Evolutionary conservation across 1,284 basidiomycete genomes (phyloP).

Genomic region (Sanghuangporus weigelae): DNA sequence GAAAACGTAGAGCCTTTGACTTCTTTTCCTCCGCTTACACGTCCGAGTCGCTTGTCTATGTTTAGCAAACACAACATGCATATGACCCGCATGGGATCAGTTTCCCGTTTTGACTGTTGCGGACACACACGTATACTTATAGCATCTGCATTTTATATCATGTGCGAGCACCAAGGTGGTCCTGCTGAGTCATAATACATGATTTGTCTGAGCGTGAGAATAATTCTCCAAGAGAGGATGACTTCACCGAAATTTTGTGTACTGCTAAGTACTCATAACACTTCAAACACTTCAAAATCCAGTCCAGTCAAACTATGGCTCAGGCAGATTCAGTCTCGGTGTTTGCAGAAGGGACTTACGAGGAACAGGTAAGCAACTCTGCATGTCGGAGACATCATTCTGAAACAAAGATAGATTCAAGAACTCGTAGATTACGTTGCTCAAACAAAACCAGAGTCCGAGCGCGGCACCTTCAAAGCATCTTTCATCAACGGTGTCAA

Average conservation of each 20-base stretch:
- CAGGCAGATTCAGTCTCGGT: slow-evolving; percentile 73
- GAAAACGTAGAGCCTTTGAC: not conserved
- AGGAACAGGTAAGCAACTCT: slow-evolving; percentile 62
- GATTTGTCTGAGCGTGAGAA: not conserved
- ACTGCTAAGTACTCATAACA: not conserved
- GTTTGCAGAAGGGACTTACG: slow-evolving; percentile 84
- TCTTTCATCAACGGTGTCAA: slow-evolving; percentile 62
- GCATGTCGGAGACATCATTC: not conserved
- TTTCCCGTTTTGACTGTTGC: not conserved
- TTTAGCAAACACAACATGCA: not conserved
- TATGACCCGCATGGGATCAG: not conserved
- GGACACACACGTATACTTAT: too few species aligned
- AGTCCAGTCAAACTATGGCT: slow-evolving; percentile 4
- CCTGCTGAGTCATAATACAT: not conserved
- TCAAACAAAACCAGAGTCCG: slow-evolving; percentile 62
- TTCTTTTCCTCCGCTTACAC: not conserved
- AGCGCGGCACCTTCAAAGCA: slow-evolving; percentile 55
- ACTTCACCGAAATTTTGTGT: not conserved
- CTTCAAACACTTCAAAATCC: not conserved
- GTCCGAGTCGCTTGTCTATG: not conserved
- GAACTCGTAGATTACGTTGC: slow-evolving; percentile 78
- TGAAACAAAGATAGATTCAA: slow-evolving; percentile 47
- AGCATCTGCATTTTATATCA: too few species aligned
- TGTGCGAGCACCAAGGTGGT: not conserved
- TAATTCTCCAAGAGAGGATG: not conserved